Percentiles rank a stretch among this genome's conserved stretches.
Conservation (phyloP, 345 rosid species). For the Brassica cretica region DNA sequence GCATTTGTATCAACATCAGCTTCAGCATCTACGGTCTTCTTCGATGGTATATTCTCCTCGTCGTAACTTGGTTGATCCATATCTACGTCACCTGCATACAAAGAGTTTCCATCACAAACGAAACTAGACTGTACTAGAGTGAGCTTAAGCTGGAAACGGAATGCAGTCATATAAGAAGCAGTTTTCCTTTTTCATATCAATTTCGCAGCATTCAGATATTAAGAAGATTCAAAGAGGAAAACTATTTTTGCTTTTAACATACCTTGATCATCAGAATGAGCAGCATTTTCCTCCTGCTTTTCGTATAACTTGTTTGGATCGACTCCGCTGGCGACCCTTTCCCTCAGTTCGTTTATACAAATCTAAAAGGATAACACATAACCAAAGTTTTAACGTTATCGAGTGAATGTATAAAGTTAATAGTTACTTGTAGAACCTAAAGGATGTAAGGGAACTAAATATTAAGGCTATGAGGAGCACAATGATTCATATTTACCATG, state of each 20-base stretch:
- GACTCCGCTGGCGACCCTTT: conserved; percentile 80
- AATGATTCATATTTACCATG: conserved; percentile 13
- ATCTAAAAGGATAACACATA: conserved; percentile 41
- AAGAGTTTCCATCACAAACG: neutral
- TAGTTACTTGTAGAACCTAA: neutral
- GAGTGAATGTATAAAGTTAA: neutral
- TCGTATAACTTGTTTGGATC: conserved; percentile 76
- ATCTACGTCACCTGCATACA: conserved; percentile 34
- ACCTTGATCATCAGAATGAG: conserved; percentile 57
- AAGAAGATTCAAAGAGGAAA: too few species aligned
- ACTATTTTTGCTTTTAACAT: neutral
- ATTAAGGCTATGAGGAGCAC: neutral
- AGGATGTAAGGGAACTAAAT: neutral
- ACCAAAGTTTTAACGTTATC: neutral
- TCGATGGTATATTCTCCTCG: conserved; percentile 38
- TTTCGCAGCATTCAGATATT: too few species aligned
- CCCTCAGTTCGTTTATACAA: conserved; percentile 73
- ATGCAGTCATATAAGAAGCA: neutral
- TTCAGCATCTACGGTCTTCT: conserved; percentile 18
- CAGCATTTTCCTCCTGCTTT: conserved; percentile 39
- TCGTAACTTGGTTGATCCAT: conserved; percentile 38
- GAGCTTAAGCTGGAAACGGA: neutral
- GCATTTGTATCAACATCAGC: conserved; percentile 20
- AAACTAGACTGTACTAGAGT: neutral
- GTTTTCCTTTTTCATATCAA: too few species aligned